Base-by-base conservation (phyloP, 108 stramenopile species). In the Skeletonema marinoi region DNA sequence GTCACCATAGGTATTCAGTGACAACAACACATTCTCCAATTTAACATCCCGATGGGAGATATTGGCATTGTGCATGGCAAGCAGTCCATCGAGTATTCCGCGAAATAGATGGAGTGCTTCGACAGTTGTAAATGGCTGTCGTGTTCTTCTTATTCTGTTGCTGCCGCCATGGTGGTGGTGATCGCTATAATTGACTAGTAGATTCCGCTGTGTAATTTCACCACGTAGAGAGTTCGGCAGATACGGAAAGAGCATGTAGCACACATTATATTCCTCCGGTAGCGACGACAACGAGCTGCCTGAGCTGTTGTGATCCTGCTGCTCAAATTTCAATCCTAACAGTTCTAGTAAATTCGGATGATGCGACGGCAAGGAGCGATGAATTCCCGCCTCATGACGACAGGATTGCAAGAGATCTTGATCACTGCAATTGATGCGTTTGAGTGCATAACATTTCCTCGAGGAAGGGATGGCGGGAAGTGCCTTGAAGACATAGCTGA, bases 181-280 rank as follows among this genome's bases (percentile, higher is more conserved):
- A 38, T 58, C 10, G 9, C 8, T 6, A 10, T 32, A 16, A 71
- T 21, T 38, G 16, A 33, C 12, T 48, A 85, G 36, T 44, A 92
- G 68, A 42, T 87, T 85, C n/a, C 90, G 80, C 30, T 68, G 73
- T 42, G 89, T 83, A 63, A 95, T 88, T 78, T 91, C 87, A 6
- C 71, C 80, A 38, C 90, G 81, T 8, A 95, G 54, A 1, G 90
- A 91, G 54, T 85, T 73, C 0, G 85, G 63, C 17, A 89, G 61
- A 29, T 73, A 76, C 4, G 94, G 92, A 80, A 95, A 95, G n/a
- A 93, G 78, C 92, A 95, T 90, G 85, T 92, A 95, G 58, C 88
- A 89, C 8, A 86, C 67, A 13, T 59, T 66, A 50, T 77, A 70
- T 30, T 75, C 32, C 12, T 66, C 59, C 21, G 69, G 77, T 51